Percentiles rank a stretch among this genome's conserved stretches.
phyloP scores from a whole-genome alignment of 305 asterid species.

The Plantago coronopus region DNA sequence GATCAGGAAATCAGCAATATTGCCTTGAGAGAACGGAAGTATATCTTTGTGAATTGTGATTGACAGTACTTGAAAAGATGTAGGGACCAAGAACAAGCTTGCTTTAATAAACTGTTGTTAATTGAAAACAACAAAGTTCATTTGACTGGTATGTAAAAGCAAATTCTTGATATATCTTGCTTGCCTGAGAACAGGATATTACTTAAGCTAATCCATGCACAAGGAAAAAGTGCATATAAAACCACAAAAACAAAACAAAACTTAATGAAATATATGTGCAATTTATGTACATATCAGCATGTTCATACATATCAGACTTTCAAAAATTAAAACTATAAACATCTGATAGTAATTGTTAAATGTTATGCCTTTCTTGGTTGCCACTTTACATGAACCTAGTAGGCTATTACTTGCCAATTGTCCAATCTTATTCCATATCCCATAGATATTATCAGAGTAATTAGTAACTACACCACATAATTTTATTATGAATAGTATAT shows the following conservation, averaged over 20 bases:
- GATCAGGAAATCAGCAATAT: constrained; percentile 19
- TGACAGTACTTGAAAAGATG: constrained; percentile 41
- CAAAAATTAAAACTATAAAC: no score
- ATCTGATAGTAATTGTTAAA: not conserved
- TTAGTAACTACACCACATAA: not conserved
- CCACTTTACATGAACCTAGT: not conserved
- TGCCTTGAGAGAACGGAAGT: constrained; percentile 20
- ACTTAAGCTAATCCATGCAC: no score
- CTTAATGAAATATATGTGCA: no score
- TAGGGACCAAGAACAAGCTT: constrained; percentile 40
- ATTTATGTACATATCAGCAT: no score
- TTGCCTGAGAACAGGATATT: no score
- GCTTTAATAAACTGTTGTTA: constrained; percentile 9
- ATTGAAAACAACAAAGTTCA: constrained; percentile 1
- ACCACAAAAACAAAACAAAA: no score
- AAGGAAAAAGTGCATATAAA: no score
- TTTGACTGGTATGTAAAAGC: constrained; percentile 28
- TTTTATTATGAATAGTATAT: not conserved
- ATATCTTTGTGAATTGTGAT: constrained; percentile 35
- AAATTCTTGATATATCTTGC: not conserved
- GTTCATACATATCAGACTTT: no score
- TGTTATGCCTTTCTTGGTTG: not conserved
- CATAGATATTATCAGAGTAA: no score
- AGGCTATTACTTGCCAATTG: constrained; percentile 8
- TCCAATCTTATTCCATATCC: not conserved